Evolutionary conservation across 2,329 filamentous ascomycete genomes (phyloP).

Genomic region (Stemphylium vesicarium): DNA sequence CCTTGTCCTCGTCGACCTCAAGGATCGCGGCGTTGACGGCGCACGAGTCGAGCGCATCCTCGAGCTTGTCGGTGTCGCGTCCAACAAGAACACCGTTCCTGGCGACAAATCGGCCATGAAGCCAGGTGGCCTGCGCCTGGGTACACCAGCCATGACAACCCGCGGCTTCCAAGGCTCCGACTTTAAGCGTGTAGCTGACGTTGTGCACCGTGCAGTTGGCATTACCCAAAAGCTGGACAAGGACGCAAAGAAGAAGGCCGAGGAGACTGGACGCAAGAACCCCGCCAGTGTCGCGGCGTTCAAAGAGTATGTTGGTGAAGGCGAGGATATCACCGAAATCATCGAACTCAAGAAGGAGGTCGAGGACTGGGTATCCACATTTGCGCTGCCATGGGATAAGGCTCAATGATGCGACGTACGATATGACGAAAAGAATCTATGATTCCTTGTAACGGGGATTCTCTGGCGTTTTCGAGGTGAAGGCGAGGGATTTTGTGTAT

Average conservation of each 20-base stretch:
- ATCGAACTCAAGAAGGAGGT: slow-evolving; percentile 50
- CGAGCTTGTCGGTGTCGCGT: slow-evolving; percentile 92
- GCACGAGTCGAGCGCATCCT: slow-evolving; percentile 88
- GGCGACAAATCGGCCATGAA: slow-evolving; percentile 97
- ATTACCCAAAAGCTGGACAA: slow-evolving; percentile 52
- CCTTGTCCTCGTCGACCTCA: slow-evolving; percentile 89
- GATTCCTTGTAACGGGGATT: slow-evolving; percentile 17
- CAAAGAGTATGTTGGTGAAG: slow-evolving; percentile 51
- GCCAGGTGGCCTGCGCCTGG: slow-evolving; percentile 92
- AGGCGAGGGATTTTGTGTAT: slow-evolving; percentile 22
- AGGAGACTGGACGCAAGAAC: slow-evolving; percentile 47
- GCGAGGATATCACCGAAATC: slow-evolving; percentile 51
- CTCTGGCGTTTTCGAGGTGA: slow-evolving; percentile 28
- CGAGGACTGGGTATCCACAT: slow-evolving; percentile 52
- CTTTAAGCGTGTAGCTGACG: slow-evolving; percentile 71
- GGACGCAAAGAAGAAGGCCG: slow-evolving; percentile 47
- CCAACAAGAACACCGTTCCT: slow-evolving; percentile 98
- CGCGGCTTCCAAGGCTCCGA: slow-evolving; percentile 92
- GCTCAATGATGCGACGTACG: slow-evolving; percentile 19
- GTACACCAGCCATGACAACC: slow-evolving; percentile 95
- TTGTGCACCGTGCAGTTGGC: slow-evolving; percentile 50
- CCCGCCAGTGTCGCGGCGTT: slow-evolving; percentile 49
- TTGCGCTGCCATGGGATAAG: slow-evolving; percentile 50
- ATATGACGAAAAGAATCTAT: slow-evolving; percentile 7
- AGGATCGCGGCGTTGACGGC: slow-evolving; percentile 85